phyloP scores from a whole-genome alignment of 208 protist species.

The Crithidia fasciculata region DNA sequence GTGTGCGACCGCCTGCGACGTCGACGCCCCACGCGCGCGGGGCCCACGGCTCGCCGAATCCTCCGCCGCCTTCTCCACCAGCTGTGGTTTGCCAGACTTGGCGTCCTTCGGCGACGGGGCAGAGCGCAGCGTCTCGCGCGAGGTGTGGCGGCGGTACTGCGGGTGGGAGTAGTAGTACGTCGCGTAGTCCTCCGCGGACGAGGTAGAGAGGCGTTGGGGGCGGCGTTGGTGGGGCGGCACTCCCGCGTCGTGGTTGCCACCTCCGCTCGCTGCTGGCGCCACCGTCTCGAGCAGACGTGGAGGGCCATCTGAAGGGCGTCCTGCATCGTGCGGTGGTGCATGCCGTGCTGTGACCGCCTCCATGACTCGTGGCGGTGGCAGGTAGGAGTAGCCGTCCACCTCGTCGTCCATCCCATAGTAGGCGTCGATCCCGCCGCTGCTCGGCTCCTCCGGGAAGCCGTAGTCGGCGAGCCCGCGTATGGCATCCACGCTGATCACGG shows the following conservation, averaged over 20 bases:
- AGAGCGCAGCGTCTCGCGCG: background rate
- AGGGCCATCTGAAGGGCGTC: background rate
- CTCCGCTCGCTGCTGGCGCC: background rate
- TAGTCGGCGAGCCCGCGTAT: constrained; percentile 13
- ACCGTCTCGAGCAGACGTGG: background rate
- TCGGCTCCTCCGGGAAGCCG: background rate
- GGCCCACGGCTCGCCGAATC: background rate
- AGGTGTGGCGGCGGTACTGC: background rate
- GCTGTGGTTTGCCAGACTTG: background rate
- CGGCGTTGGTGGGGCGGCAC: background rate
- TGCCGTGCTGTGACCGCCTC: background rate
- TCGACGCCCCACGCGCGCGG: constrained; percentile 1
- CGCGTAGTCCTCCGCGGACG: background rate
- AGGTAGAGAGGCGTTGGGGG: constrained; percentile 1
- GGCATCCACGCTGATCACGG: constrained; percentile 2
- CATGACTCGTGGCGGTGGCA: background rate
- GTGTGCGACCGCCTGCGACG: background rate
- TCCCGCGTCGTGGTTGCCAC: background rate
- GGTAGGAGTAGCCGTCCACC: background rate
- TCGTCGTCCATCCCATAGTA: constrained; percentile 17
- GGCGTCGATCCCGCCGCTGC: background rate
- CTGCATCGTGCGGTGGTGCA: background rate
- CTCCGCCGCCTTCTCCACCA: background rate
- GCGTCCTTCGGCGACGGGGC: background rate
- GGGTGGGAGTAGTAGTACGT: constrained; percentile 2